A percentile compares a stretch with the other conserved stretches of the same genome.
Conservation (phyloP, 441 rosid species). For the Gossypium lobatum region DNA sequence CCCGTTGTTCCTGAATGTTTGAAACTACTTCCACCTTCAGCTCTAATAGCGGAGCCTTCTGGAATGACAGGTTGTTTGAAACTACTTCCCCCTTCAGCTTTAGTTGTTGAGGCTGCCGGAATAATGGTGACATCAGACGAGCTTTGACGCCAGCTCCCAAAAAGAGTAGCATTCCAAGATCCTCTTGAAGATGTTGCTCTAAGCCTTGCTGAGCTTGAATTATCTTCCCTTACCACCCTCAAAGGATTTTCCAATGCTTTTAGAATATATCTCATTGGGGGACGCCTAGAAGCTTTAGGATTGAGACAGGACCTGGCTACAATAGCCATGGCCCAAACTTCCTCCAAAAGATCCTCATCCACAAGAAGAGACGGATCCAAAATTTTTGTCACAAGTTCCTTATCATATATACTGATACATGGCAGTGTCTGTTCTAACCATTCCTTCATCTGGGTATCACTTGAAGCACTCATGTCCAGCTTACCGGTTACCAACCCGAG, state of each 20-base stretch:
- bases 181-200: constrained; percentile 76
- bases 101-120: constrained; percentile 26
- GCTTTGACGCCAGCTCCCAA: constrained; percentile 90
- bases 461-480: constrained; percentile 68
- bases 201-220: constrained; percentile 55
- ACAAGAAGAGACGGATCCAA: constrained; percentile 81
- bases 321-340: constrained; percentile 98
- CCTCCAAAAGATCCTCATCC: constrained; percentile 90
- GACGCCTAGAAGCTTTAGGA: constrained; percentile 87
- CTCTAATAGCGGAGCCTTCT: constrained; percentile 25
- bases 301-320: constrained; percentile 92
- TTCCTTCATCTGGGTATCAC: constrained; percentile 49
- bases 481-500: constrained; percentile 96
- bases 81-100: constrained; percentile 45
- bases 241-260: constrained; percentile 89
- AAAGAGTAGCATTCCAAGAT: constrained; percentile 83
- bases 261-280: constrained; percentile 81
- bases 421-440: constrained; percentile 69
- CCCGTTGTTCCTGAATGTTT: constrained; percentile 64
- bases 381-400: constrained; percentile 83
- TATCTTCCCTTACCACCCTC: constrained; percentile 85
- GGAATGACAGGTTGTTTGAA: constrained; percentile 40
- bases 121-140: constrained; percentile 48
- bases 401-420: constrained; percentile 72
- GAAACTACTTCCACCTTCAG: constrained; percentile 46